Evolutionary conservation across 345 rosid genomes (phyloP).

Genomic region (Hirschfeldia incana): DNA sequence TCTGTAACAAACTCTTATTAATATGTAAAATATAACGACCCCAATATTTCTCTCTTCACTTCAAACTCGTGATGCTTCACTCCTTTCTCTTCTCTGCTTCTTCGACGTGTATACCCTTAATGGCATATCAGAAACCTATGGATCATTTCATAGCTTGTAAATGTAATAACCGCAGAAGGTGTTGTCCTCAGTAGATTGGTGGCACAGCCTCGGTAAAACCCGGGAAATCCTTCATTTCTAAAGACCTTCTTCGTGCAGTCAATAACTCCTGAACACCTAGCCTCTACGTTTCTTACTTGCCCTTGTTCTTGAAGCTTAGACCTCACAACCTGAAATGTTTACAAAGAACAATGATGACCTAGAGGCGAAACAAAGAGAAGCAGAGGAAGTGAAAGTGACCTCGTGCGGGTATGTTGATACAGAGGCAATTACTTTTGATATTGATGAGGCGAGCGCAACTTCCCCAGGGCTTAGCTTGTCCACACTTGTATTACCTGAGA

Average conservation of each 20-base stretch:
- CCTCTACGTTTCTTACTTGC: constrained; percentile 47
- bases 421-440: constrained; percentile 82
- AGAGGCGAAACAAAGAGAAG: too few relatives aligned
- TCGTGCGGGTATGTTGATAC: constrained; percentile 91
- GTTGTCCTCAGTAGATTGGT: constrained; percentile 76
- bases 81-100: too few relatives aligned
- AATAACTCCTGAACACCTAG: constrained; percentile 56
- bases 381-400: constrained; percentile 45
- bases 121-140: constrained; percentile 37
- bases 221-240: constrained; percentile 62
- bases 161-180: constrained; percentile 81
- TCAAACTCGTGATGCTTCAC: too few relatives aligned
- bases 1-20: too few relatives aligned
- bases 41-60: too few relatives aligned
- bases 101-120: too few relatives aligned
- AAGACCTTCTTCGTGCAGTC: constrained; percentile 82
- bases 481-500: constrained; percentile 60
- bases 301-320: constrained; percentile 99
- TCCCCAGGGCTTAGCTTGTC: constrained; percentile 58
- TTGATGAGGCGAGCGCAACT: constrained; percentile 82
- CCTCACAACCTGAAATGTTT: constrained; percentile 61
- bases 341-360: too few relatives aligned
- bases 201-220: constrained; percentile 91
- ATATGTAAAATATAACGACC: too few relatives aligned
- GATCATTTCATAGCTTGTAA: constrained; percentile 83